A percentile compares a stretch with the other conserved stretches of the same genome.
Evolutionary conservation across 2,329 filamentous ascomycete species (phyloP).

Genomic region (Penicillium sp.): DNA sequence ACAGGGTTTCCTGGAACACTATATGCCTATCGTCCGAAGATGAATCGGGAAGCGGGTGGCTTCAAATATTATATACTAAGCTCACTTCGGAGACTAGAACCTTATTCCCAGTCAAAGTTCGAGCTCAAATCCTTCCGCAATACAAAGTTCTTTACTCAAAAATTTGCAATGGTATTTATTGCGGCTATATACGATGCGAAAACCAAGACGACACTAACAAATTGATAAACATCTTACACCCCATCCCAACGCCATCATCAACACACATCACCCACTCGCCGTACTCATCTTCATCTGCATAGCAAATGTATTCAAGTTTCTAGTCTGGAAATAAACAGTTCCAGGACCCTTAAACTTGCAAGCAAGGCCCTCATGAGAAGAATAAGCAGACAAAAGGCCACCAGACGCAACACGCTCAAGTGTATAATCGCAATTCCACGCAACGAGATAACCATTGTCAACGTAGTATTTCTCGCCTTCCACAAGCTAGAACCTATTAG

Average conservation of each 20-base stretch:
- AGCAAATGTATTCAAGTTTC: conserved; percentile 70
- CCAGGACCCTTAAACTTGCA: conserved; percentile 93
- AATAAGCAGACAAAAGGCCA: conserved; percentile 84
- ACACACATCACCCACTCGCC: conserved; percentile 19
- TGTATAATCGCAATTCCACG: conserved; percentile 94
- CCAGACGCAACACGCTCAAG: conserved; percentile 88
- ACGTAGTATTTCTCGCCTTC: conserved; percentile 84
- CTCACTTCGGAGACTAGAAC: background rate
- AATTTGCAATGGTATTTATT: background rate
- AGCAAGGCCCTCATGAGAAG: conserved; percentile 81
- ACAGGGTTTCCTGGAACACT: too few species aligned
- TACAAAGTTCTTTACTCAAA: too few species aligned
- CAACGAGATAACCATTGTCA: conserved; percentile 89
- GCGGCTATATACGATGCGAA: background rate
- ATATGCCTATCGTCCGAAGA: background rate
- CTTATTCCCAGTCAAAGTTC: background rate
- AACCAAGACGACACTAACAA: background rate
- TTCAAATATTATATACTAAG: background rate
- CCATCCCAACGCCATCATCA: background rate
- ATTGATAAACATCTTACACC: background rate
- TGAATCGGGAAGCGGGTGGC: background rate
- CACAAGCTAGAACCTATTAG: conserved; percentile 33
- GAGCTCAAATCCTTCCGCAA: background rate
- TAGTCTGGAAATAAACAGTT: conserved; percentile 87
- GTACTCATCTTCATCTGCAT: conserved; percentile 52